Evolutionary conservation across 176 grass and related monocot species (phyloP).

Genomic region (Oropetium thomaeum): DNA sequence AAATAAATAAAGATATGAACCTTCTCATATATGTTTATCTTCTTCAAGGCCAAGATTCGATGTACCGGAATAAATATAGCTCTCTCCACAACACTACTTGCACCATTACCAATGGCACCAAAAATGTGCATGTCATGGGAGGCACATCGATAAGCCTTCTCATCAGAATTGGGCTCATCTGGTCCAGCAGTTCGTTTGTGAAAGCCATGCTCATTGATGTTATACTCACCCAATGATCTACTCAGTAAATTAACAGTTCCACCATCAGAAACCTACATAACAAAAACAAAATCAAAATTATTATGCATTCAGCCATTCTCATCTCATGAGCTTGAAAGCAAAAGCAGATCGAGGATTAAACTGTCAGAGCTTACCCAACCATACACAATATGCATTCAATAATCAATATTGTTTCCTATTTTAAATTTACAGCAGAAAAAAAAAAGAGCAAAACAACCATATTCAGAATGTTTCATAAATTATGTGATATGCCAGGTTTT

Average conservation of each 20-base stretch:
- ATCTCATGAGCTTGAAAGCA: not conserved
- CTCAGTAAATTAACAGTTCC: conserved; percentile 89
- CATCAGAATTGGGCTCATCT: conserved; percentile 51
- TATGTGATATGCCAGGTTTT: too few species aligned
- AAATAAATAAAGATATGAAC: conserved; percentile 37
- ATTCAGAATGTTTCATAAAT: not conserved
- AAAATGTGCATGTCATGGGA: conserved; percentile 96
- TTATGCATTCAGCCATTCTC: conserved; percentile 4
- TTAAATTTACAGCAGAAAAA: not conserved
- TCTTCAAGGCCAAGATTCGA: conserved; percentile 85
- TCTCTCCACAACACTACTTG: conserved; percentile 87
- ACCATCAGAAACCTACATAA: conserved; percentile 69
- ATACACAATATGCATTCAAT: not conserved
- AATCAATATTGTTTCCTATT: not conserved
- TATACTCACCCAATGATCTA: conserved; percentile 84
- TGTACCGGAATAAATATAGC: conserved; percentile 83
- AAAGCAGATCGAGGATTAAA: conserved; percentile 5
- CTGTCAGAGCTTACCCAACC: not conserved
- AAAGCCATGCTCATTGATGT: conserved; percentile 91
- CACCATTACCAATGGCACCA: conserved; percentile 82
- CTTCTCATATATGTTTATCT: conserved; percentile 95
- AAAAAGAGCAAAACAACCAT: not conserved
- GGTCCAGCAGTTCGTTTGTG: conserved; percentile 46
- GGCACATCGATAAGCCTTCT: conserved; percentile 81
- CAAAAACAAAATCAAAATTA: conserved; percentile 20